Evolutionary conservation across 148 eudicot species (phyloP).

Genomic region (Camellia sinensis): DNA sequence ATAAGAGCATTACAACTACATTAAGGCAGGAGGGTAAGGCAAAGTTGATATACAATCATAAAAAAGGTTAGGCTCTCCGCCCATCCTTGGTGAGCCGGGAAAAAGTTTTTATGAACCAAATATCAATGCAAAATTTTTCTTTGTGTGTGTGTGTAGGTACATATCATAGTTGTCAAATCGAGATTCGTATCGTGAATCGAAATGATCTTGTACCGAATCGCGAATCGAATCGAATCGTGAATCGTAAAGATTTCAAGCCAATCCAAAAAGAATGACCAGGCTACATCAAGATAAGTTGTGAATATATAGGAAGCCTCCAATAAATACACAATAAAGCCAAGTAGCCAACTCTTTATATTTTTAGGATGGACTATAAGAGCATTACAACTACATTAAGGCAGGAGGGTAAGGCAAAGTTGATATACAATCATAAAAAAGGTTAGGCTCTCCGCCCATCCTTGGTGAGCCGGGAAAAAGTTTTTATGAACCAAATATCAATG

Average conservation of each 20-base stretch:
- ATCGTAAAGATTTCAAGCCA: not conserved
- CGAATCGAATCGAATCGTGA: too few species aligned
- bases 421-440: not conserved
- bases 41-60: not conserved
- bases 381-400: constrained; percentile 1
- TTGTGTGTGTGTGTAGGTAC: not conserved
- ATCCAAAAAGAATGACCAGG: not conserved
- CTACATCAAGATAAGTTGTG: not conserved
- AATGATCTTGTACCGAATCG: too few species aligned
- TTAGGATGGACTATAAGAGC: not conserved
- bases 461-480: not conserved
- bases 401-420: not conserved
- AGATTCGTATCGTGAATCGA: too few species aligned
- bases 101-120: not conserved
- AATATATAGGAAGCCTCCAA: not conserved
- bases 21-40: constrained; percentile 1
- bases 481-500: constrained; percentile 3
- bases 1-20: not conserved
- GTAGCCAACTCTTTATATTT: not conserved
- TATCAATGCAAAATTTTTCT: not conserved
- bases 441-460: constrained; percentile 11
- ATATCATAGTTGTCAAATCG: too few species aligned
- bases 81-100: not conserved
- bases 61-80: constrained; percentile 4
- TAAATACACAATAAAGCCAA: not conserved